Percentiles rank a stretch among this genome's conserved stretches.
These are phyloP conservation scores for Ophiostoma sp. DNA, from an alignment of 2,329 filamentous ascomycete species.

Conservation along the genomic window DNA sequence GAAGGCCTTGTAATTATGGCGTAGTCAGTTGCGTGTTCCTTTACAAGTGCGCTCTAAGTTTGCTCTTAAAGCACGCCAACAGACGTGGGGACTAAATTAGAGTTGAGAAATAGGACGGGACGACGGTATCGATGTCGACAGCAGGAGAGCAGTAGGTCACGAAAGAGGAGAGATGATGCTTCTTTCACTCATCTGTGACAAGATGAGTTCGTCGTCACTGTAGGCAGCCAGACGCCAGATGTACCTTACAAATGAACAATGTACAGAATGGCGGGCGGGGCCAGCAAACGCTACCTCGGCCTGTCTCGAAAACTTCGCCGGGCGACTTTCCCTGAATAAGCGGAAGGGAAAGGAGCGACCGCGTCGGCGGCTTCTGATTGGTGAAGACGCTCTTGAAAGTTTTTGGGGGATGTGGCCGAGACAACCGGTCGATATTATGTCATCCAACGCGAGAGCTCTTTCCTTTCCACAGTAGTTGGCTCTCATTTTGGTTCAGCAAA, in stretches of 20 bases:
- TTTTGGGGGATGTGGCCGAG: not conserved
- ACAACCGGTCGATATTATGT: slow-evolving; percentile 16
- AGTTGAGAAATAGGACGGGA: not conserved
- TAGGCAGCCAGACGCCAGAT: not conserved
- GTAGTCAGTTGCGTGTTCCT: not conserved
- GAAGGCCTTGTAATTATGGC: not conserved
- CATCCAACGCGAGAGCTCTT: not conserved
- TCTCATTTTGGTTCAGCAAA: not conserved
- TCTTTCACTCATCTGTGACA: slow-evolving; percentile 16
- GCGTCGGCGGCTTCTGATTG: not conserved
- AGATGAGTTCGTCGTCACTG: not conserved
- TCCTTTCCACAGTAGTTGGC: not conserved
- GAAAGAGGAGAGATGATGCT: not conserved
- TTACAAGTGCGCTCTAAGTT: not conserved
- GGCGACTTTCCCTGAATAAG: slow-evolving; percentile 12
- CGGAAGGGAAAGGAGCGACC: not conserved
- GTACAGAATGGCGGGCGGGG: not conserved
- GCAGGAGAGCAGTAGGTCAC: not conserved
- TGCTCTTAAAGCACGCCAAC: not conserved
- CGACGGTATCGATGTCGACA: not conserved
- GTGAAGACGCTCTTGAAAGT: not conserved
- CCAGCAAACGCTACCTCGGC: slow-evolving; percentile 6
- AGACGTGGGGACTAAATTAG: not conserved
- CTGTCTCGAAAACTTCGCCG: no score
- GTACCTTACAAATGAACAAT: not conserved